Base-by-base conservation (phyloP, 2,329 filamentous ascomycete genomes). In the Xylaria sp. region DNA sequence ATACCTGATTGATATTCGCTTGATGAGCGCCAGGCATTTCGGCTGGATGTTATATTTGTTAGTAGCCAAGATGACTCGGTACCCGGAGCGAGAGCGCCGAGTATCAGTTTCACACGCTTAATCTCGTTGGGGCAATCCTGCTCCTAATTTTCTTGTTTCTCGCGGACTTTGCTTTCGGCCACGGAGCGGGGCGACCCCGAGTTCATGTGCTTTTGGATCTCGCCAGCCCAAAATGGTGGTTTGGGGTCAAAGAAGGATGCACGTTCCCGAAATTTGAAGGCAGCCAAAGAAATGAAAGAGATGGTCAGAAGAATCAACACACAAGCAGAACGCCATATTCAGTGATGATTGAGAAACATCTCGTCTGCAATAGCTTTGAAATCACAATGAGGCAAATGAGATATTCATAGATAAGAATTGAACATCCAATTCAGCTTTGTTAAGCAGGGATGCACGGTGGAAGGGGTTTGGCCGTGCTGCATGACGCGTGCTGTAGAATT, bases 281-380 rank as follows among this genome's bases (percentile, higher is more conserved):
- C 56, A 63, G 19, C 60, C 49, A 11, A 60, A 51, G 8, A 33
- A 63, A 35, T 63, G 60, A 27, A 46, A 23, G 25, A 56, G 17
- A 15, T 52, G 55, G 21, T 60, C 51, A 13, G 27, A 56, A 41
- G 55, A 33, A 25, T 55, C 51, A 9, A 15, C 38, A 15, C 46
- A 52, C 25, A 60, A 35, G 51, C 56, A 55, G 23, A 31, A 59
- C 19, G n/a, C n/a, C n/a, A n/a, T n/a, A n/a, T n/a, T n/a, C n/a
- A n/a, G n/a, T n/a, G n/a, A n/a, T n/a, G n/a, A n/a, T n/a, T n/a
- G n/a, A n/a, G n/a, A n/a, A n/a, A n/a, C n/a, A n/a, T n/a, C n/a
- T n/a, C n/a, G n/a, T n/a, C n/a, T n/a, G n/a, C n/a, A n/a, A n/a
- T n/a, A n/a, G n/a, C n/a, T n/a, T n/a, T n/a, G n/a, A n/a, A n/a